phyloP scores from a whole-genome alignment of 2,329 filamentous ascomycete genomes.

The Talaromyces islandicus region DNA sequence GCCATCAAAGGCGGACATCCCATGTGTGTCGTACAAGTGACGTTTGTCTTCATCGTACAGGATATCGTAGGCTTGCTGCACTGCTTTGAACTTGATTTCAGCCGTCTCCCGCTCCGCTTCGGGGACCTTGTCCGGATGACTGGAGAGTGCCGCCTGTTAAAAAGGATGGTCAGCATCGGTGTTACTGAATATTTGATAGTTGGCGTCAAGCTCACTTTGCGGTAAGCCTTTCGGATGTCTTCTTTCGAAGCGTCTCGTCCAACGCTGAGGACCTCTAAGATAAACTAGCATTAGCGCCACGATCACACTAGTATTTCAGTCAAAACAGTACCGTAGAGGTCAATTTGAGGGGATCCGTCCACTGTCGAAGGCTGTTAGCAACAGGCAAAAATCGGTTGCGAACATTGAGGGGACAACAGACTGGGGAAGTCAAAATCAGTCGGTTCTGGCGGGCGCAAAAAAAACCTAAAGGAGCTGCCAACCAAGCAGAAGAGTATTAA shows the following conservation, averaged over 20 bases:
- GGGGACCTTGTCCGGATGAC: conserved; percentile 93
- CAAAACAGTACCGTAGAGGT: conserved; percentile 53
- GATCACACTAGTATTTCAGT: not conserved
- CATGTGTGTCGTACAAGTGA: conserved; percentile 83
- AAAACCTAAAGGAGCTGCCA: not conserved
- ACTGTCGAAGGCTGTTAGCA: conserved; percentile 2
- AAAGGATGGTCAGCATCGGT: conserved; percentile 7
- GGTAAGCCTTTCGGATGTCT: conserved; percentile 92
- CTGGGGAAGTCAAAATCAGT: not conserved
- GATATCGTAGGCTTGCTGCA: conserved; percentile 95
- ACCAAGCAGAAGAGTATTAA: not conserved
- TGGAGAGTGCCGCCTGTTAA: conserved; percentile 69
- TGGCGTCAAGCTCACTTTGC: conserved; percentile 58
- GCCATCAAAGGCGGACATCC: conserved; percentile 91
- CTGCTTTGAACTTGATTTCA: conserved; percentile 86
- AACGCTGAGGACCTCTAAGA: conserved; percentile 73
- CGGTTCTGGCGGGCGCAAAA: not conserved
- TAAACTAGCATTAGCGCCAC: not conserved
- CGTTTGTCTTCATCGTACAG: conserved; percentile 93
- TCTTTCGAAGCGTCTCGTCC: conserved; percentile 64
- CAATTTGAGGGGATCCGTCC: conserved; percentile 33
- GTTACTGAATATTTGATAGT: not conserved
- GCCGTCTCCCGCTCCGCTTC: conserved; percentile 78
- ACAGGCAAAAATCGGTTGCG: not conserved
- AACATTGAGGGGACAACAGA: not conserved